phyloP scores from a whole-genome alignment of 768 basidiomycete genomes.

The Kwoniella botswanensis region DNA sequence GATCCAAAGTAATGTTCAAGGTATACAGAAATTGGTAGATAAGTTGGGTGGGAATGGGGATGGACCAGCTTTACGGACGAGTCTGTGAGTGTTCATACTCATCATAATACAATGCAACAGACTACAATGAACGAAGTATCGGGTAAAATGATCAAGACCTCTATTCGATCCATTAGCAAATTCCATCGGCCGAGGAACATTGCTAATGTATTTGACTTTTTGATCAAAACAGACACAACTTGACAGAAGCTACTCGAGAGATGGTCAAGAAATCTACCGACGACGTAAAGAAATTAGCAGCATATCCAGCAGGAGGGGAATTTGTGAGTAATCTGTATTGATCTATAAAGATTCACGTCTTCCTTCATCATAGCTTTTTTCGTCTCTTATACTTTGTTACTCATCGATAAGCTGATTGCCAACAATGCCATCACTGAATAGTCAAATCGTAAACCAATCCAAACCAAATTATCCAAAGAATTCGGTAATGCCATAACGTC shows the following conservation, averaged over 20 bases:
- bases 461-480: constrained; percentile 93
- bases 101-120: too few relatives aligned
- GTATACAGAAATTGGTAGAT: constrained; percentile 93
- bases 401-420: too few relatives aligned
- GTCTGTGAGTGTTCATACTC: constrained; percentile 68
- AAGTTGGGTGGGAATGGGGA: constrained; percentile 86
- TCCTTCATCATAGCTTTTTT: too few relatives aligned
- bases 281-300: constrained; percentile 85
- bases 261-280: constrained; percentile 94
- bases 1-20: constrained; percentile 96
- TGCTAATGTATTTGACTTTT: too few relatives aligned
- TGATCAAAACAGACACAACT: too few relatives aligned
- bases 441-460: constrained; percentile 58
- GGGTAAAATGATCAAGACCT: too few relatives aligned
- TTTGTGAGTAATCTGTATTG: constrained; percentile 27
- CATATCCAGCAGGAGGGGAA: constrained; percentile 61
- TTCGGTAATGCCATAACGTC: constrained; percentile 85
- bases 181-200: too few relatives aligned
- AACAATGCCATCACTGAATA: background rate
- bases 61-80: constrained; percentile 76
- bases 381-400: background rate
- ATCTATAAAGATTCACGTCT: too few relatives aligned
- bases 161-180: too few relatives aligned
- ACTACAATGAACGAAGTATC: too few relatives aligned
- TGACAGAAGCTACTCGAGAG: constrained; percentile 90